These are phyloP conservation scores for Erodium moschatum DNA, from an alignment of 441 rosid genomes.

Conservation along the genomic window DNA sequence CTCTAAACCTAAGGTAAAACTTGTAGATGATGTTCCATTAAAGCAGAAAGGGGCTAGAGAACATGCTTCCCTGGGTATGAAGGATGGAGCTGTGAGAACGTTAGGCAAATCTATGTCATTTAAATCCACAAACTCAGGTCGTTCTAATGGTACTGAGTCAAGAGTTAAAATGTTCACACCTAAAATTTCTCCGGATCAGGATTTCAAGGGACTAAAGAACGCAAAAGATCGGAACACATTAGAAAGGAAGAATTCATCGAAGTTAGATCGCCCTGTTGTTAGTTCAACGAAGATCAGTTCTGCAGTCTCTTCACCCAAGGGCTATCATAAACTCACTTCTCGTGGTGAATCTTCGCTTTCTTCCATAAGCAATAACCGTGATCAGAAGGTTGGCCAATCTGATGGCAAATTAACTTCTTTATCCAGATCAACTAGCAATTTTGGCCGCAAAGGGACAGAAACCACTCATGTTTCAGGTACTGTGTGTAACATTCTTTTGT, in stretches of 20 bases:
- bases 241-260: constrained; percentile 41
- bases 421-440: constrained; percentile 42
- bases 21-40: constrained; percentile 49
- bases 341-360: constrained; percentile 38
- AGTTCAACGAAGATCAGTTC: constrained; percentile 29
- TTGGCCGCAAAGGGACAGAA: constrained; percentile 47
- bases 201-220: constrained; percentile 48
- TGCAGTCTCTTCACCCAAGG: constrained; percentile 32
- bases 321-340: constrained; percentile 48
- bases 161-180: constrained; percentile 49
- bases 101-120: constrained; percentile 70
- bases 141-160: constrained; percentile 41
- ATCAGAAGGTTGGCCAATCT: constrained; percentile 42
- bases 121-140: constrained; percentile 42
- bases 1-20: constrained; percentile 59
- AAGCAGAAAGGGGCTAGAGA: constrained; percentile 49
- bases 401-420: constrained; percentile 53
- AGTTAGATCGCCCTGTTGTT: constrained; percentile 31
- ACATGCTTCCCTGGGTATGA: constrained; percentile 34
- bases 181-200: constrained; percentile 45
- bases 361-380: constrained; percentile 40
- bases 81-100: constrained; percentile 45
- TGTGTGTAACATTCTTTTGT: constrained; percentile 19
- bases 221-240: constrained; percentile 39
- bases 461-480: constrained; percentile 46